phyloP scores from a whole-genome alignment of 768 basidiomycete genomes.

The Amyloporia xantha region DNA sequence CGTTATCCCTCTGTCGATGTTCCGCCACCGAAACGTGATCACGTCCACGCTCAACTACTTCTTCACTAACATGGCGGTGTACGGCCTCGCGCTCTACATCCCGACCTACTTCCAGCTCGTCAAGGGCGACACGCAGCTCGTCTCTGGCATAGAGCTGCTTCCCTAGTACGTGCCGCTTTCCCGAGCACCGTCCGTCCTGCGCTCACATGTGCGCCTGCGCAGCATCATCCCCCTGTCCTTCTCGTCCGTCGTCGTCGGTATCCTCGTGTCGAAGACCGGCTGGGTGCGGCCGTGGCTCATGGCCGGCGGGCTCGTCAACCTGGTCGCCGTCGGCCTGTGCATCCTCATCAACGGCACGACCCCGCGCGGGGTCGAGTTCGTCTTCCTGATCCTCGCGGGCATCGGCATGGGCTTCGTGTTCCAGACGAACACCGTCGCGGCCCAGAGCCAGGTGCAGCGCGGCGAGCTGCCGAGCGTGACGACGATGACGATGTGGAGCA shows the following conservation, averaged over 20 bases:
- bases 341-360: conserved; percentile 7
- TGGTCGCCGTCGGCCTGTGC: conserved; percentile 1
- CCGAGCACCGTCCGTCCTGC: too few species aligned
- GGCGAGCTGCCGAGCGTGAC: conserved; percentile 5
- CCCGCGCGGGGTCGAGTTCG: conserved; percentile 5
- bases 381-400: conserved; percentile 4
- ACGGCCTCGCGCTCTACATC: conserved; percentile 5
- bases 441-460: conserved; percentile 7
- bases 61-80: conserved; percentile 5
- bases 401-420: conserved; percentile 5
- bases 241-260: conserved; percentile 2
- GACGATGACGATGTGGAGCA: conserved; percentile 10
- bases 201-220: not conserved
- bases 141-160: conserved; percentile 4
- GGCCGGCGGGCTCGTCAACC: conserved; percentile 3
- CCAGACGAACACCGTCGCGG: conserved; percentile 8
- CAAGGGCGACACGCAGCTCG: conserved; percentile 2
- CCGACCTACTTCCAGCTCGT: conserved; percentile 6
- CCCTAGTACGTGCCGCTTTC: conserved; percentile 4
- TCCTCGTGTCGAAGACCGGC: conserved; percentile 4
- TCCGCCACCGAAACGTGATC: conserved; percentile 2
- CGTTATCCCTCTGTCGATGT: conserved; percentile 6
- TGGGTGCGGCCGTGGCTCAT: conserved; percentile 4
- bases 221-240: conserved; percentile 2
- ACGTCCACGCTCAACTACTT: conserved; percentile 6